phyloP scores from a whole-genome alignment of 2,329 filamentous ascomycete genomes.

The Ilyonectria robusta region DNA sequence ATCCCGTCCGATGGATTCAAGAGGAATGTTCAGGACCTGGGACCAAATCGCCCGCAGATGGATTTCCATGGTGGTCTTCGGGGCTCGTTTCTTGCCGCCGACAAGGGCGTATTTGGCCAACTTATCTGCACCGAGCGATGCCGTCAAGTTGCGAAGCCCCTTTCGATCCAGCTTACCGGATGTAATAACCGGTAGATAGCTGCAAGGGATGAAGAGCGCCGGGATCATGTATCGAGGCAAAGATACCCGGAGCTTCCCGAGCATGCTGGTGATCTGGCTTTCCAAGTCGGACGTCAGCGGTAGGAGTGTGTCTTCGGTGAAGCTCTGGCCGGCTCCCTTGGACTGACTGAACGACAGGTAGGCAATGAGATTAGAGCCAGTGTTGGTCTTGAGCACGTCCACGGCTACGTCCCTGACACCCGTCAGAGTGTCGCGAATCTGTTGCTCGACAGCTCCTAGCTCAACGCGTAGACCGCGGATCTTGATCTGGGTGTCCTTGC shows the following conservation, averaged over 20 bases:
- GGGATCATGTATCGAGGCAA: conserved; percentile 40
- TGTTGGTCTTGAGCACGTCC: conserved; percentile 9
- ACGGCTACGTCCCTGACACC: conserved; percentile 1
- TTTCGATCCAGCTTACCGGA: conserved; percentile 35
- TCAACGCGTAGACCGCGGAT: conserved; percentile 51
- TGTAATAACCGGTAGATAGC: conserved; percentile 27
- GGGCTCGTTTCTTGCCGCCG: conserved; percentile 3
- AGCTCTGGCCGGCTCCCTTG: conserved; percentile 6
- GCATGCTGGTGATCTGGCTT: conserved; percentile 1
- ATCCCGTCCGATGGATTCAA: conserved; percentile 54
- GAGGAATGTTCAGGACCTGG: conserved; percentile 50
- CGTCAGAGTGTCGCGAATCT: not conserved
- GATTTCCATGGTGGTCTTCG: conserved; percentile 20
- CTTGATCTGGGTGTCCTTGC: conserved; percentile 50
- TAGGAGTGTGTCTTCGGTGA: not conserved
- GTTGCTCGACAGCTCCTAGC: conserved; percentile 20
- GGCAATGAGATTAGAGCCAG: conserved; percentile 9
- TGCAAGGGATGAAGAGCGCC: conserved; percentile 24
- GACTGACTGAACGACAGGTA: conserved; percentile 12
- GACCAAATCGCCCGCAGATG: conserved; percentile 55
- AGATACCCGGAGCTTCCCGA: conserved; percentile 38
- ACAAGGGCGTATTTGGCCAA: conserved; percentile 9
- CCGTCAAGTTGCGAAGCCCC: not conserved
- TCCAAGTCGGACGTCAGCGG: not conserved
- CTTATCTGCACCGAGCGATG: conserved; percentile 5